These are phyloP conservation scores for Umbilicaria muhlenbergii DNA, from an alignment of 495 filamentous ascomycete genomes.

Conservation along the genomic window DNA sequence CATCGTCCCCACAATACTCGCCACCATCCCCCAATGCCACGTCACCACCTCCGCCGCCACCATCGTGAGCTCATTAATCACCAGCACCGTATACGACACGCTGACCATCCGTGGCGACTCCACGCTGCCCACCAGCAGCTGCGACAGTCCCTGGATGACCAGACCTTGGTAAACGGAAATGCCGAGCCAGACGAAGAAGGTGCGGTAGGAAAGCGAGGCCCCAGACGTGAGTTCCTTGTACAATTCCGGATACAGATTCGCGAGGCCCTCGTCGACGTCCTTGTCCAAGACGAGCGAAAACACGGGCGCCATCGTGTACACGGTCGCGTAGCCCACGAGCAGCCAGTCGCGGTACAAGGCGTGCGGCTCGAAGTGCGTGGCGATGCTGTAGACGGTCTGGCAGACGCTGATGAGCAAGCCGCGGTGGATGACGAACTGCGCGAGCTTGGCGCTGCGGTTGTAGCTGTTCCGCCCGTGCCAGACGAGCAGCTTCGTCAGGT, in stretches of 20 bases:
- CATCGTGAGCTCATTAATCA: conserved; percentile 94
- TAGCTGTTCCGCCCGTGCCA: conserved; percentile 98
- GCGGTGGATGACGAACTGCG: conserved; percentile 96
- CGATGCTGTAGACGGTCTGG: conserved; percentile 95
- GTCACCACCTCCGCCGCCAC: conserved; percentile 91
- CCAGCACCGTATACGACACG: conserved; percentile 80
- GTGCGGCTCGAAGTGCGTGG: conserved; percentile 77
- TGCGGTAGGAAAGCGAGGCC: conserved; percentile 71
- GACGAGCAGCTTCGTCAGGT: conserved; percentile 90
- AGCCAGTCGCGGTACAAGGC: conserved; percentile 96
- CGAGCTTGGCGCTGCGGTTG: conserved; percentile 87
- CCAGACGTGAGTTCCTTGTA: conserved; percentile 90
- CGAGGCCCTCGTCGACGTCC: conserved; percentile 84
- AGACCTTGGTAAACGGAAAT: conserved; percentile 90
- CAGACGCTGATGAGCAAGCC: conserved; percentile 89
- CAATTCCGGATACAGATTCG: conserved; percentile 90
- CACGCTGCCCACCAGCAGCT: conserved; percentile 65
- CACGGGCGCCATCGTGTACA: conserved; percentile 91
- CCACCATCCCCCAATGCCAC: conserved; percentile 90
- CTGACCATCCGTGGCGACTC: conserved; percentile 61
- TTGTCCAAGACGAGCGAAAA: conserved; percentile 92
- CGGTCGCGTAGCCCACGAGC: conserved; percentile 87
- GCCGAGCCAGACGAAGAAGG: conserved; percentile 95
- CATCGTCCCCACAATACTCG: conserved; percentile 66
- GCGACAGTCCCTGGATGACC: conserved; percentile 82